These are phyloP conservation scores for Fusarium nanum DNA, from an alignment of 2,329 filamentous ascomycete species.

Conservation along the genomic window DNA sequence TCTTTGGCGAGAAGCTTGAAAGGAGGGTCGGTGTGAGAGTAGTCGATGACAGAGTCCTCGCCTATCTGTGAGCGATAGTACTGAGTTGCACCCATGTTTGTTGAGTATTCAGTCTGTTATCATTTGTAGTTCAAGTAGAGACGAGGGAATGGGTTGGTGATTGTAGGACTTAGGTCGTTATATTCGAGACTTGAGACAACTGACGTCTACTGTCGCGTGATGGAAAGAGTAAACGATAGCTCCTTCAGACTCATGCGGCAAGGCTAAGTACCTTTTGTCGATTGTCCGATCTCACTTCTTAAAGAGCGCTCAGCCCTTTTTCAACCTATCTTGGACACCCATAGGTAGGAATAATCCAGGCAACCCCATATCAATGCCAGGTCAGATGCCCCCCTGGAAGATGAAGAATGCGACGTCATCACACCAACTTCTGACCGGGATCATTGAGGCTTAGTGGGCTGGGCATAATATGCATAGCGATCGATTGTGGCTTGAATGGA, in stretches of 20 bases:
- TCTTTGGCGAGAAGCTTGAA: constrained; percentile 64
- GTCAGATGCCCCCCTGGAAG: constrained; percentile 29
- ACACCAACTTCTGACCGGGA: constrained; percentile 25
- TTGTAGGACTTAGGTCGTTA: neutral
- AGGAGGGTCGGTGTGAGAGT: constrained; percentile 69
- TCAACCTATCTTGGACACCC: constrained; percentile 1
- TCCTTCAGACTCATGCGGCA: constrained; percentile 8
- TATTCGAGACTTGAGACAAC: constrained; percentile 5
- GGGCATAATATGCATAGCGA: constrained; percentile 7
- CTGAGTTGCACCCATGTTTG: constrained; percentile 54
- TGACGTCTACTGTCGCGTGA: constrained; percentile 12
- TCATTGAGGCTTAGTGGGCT: constrained; percentile 30
- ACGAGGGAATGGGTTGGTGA: neutral
- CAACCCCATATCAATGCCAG: constrained; percentile 11
- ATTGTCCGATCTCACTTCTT: neutral
- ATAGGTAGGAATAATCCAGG: constrained; percentile 11
- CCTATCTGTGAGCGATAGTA: constrained; percentile 71
- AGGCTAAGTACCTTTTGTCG: constrained; percentile 14
- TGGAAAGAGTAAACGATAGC: neutral
- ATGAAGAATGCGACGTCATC: constrained; percentile 36
- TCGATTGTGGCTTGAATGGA: neutral
- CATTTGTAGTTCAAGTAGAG: neutral
- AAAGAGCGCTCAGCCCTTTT: constrained; percentile 24
- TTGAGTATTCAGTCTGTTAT: neutral
- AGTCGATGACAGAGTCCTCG: constrained; percentile 67